A percentile compares a stretch with the other conserved stretches of the same genome.
Conservation (phyloP, 2,329 filamentous ascomycete genomes). For the Nemania serpens region DNA sequence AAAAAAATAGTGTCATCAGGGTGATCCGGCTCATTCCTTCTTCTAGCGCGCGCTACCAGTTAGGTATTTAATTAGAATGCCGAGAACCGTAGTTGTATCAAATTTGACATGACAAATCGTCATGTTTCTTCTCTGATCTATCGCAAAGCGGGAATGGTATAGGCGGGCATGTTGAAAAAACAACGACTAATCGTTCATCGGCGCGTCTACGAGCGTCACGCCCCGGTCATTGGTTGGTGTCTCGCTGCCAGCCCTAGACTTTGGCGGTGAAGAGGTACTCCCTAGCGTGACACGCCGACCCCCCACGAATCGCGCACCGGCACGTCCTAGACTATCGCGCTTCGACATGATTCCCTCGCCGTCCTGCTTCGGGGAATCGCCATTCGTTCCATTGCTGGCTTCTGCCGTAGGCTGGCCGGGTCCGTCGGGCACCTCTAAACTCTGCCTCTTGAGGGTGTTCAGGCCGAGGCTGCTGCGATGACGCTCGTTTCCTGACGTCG, state of each 20-base stretch:
- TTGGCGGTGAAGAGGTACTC: constrained; percentile 40
- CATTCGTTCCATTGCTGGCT: constrained; percentile 48
- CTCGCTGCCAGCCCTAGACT: constrained; percentile 29
- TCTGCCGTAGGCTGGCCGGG: constrained; percentile 50
- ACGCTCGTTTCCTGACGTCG: constrained; percentile 57
- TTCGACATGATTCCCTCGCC: constrained; percentile 65
- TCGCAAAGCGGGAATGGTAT: constrained; percentile 1
- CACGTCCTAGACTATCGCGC: constrained; percentile 63
- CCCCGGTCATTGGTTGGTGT: constrained; percentile 45
- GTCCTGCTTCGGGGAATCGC: constrained; percentile 50
- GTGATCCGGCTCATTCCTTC: background rate
- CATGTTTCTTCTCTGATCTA: background rate
- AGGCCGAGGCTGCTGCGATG: constrained; percentile 55
- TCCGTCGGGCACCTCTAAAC: constrained; percentile 79
- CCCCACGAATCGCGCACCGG: constrained; percentile 56
- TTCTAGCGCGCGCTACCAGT: constrained; percentile 17
- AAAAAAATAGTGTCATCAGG: constrained; percentile 6
- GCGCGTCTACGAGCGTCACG: constrained; percentile 57
- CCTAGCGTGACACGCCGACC: constrained; percentile 52
- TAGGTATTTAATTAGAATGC: constrained; percentile 14
- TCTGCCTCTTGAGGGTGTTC: constrained; percentile 61
- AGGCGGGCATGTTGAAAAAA: background rate
- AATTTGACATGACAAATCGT: background rate
- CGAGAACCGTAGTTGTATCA: background rate
- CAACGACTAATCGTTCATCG: constrained; percentile 54